These are phyloP conservation scores for Porphyridium purpureum DNA, from an alignment of 23 red algal genomes.

Conservation along the genomic window DNA sequence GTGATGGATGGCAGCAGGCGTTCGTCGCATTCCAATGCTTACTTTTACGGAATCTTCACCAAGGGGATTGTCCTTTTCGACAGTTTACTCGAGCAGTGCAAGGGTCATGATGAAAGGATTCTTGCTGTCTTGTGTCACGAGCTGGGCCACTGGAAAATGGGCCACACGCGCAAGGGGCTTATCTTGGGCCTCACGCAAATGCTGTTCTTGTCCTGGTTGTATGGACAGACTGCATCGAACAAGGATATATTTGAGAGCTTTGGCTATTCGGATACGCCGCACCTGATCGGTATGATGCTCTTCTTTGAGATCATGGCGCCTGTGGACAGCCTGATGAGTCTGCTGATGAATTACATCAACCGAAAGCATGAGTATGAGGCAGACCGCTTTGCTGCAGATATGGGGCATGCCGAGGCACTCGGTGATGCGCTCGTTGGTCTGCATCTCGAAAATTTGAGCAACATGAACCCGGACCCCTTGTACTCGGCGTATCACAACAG, in stretches of 20 bases:
- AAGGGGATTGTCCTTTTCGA: slow-evolving; percentile 76
- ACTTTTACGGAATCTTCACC: slow-evolving; percentile 46
- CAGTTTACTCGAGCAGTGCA: slow-evolving; percentile 39
- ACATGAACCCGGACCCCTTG: slow-evolving; percentile 69
- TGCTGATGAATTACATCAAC: slow-evolving; percentile 28
- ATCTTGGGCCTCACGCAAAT: slow-evolving; percentile 19
- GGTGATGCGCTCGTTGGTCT: slow-evolving; percentile 47
- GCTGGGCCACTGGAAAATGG: slow-evolving; percentile 50
- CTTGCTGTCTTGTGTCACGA: slow-evolving; percentile 55
- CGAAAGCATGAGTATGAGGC: slow-evolving; percentile 54
- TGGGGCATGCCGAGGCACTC: slow-evolving; percentile 29
- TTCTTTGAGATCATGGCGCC: slow-evolving; percentile 61
- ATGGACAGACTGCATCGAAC: slow-evolving; percentile 38
- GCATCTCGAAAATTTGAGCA: slow-evolving; percentile 50
- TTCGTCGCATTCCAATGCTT: slow-evolving; percentile 53
- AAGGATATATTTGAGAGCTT: slow-evolving; percentile 49
- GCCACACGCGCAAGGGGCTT: slow-evolving; percentile 22
- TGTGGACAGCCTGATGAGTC: slow-evolving; percentile 30
- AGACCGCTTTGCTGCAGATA: slow-evolving; percentile 46
- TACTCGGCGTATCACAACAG: slow-evolving; percentile 61
- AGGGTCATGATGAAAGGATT: slow-evolving; percentile 40
- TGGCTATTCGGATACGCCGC: slow-evolving; percentile 37
- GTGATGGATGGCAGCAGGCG: slow-evolving; percentile 72
- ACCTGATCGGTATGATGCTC: slow-evolving; percentile 48
- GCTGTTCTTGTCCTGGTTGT: slow-evolving; percentile 28